Evolutionary conservation across 495 filamentous ascomycete species (phyloP), one percentile per base, ranked within the genome.

Genomic region (Talaromyces ruber): DNA sequence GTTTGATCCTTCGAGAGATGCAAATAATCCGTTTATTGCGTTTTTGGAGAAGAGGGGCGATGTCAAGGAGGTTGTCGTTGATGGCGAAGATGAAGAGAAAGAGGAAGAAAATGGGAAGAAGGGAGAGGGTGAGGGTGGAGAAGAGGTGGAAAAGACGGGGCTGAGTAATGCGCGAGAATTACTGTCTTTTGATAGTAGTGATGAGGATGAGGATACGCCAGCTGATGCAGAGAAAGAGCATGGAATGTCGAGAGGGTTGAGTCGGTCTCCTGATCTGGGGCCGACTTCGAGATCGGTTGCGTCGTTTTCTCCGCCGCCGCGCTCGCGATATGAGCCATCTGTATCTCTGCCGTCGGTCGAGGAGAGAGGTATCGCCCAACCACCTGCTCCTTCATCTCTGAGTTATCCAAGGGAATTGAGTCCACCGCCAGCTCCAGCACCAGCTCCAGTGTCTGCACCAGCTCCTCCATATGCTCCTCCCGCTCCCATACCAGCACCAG

Each of bases 401-500:
- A 54, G 51, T 14, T 28, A n/a, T 28, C 14, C 51, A 16, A 54
- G 11, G 26, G 51, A n/a, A 26, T 28, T 54, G 51, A 54, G 22
- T 28, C 22, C 51, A 2, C 6, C 47, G 7, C 47, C 56, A n/a
- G 22, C 32, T 59, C 37, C 37, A n/a, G 22, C 32, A 43, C 37
- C 37, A n/a, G 34, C 51, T 26, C 24, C 51, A 14, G n/a, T 57
- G 28, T 3, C 54, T 21, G 54, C 54, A 24, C 43, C 60, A 54
- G 30, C 37, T 18, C 62, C 64, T 30, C 57, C 61, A 24, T 62
- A 57, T 45, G 37, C 58, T 39, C 58, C 64, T 37, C 30, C 47
- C 51, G 11, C 53, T 24, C 63, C 63, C 29, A 51, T 56, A 8
- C 63, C 65, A 5, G 56, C 54, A 0, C 62, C 52, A 28, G 29